phyloP scores from a whole-genome alignment of 441 rosid species.

The Biscutella laevigata region DNA sequence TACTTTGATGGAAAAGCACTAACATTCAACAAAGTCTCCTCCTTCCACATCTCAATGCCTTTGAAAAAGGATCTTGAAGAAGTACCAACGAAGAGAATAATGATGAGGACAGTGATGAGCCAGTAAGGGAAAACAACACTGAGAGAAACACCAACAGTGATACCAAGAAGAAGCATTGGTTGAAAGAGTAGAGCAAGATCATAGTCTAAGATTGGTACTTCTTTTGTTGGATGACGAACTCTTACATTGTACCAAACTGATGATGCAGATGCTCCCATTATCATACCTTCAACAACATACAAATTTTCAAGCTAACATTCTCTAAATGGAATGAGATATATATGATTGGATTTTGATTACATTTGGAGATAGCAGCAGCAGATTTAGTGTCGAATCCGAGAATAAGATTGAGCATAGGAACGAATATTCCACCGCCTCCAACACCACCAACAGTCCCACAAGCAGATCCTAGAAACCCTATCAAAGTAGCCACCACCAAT shows the following conservation, averaged over 20 bases:
- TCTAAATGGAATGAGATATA: not conserved
- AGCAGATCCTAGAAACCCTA: constrained; percentile 84
- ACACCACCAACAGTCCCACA: constrained; percentile 94
- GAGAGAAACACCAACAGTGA: constrained; percentile 75
- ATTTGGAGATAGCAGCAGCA: constrained; percentile 93
- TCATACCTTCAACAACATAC: constrained; percentile 39
- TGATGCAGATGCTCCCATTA: constrained; percentile 89
- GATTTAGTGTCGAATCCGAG: constrained; percentile 93
- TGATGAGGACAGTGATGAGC: constrained; percentile 86
- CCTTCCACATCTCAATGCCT: constrained; percentile 82
- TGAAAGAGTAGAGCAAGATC: constrained; percentile 85
- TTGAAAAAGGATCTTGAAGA: constrained; percentile 77
- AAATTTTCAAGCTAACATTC: not conserved
- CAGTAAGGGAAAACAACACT: constrained; percentile 94
- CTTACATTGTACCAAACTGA: constrained; percentile 90
- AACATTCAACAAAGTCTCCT: constrained; percentile 69
- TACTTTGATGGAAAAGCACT: not conserved
- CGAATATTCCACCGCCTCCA: constrained; percentile 96
- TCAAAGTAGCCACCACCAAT: constrained; percentile 54
- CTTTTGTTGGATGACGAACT: constrained; percentile 75
- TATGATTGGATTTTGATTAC: constrained; percentile 22
- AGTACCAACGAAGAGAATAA: constrained; percentile 75
- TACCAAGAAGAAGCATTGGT: constrained; percentile 85
- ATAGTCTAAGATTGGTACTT: constrained; percentile 82
- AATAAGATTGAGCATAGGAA: constrained; percentile 86